Evolutionary conservation across 805 yeast genomes (phyloP).

Genomic region (Grigorovia yakushimaensis): DNA sequence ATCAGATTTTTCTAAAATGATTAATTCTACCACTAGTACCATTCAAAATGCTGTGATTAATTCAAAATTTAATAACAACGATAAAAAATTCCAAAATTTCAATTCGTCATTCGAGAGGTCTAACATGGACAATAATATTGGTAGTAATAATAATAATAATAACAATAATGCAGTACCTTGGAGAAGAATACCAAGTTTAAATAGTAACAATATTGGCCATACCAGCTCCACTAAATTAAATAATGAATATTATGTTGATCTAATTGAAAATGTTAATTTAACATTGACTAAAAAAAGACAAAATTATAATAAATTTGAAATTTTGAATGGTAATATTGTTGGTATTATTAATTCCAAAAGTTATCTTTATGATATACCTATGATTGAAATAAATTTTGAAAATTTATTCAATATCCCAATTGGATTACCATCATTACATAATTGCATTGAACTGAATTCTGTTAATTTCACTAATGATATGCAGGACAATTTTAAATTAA

Average conservation of each 20-base stretch:
- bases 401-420: constrained; percentile 37
- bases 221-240: constrained; percentile 59
- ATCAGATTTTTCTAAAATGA: constrained; percentile 26
- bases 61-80: not conserved
- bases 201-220: not conserved
- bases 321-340: constrained; percentile 33
- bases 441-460: constrained; percentile 44
- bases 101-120: not conserved
- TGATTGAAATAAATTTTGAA: constrained; percentile 47
- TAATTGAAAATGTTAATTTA: constrained; percentile 50
- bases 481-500: constrained; percentile 23
- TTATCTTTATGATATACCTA: constrained; percentile 69
- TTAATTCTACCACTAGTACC: constrained; percentile 30
- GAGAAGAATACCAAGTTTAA: constrained; percentile 38
- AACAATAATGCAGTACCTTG: constrained; percentile 48
- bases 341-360: constrained; percentile 60
- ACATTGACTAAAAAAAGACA: constrained; percentile 33
- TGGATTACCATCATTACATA: constrained; percentile 60
- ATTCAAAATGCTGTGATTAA: constrained; percentile 5
- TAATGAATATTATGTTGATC: constrained; percentile 81
- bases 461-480: not conserved
- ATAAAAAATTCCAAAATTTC: not conserved
- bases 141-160: not conserved
- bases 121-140: not conserved
- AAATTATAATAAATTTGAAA: not conserved